Evolutionary conservation across 176 grass and related monocot species (phyloP).

Genomic region (Oryza longistaminata): DNA sequence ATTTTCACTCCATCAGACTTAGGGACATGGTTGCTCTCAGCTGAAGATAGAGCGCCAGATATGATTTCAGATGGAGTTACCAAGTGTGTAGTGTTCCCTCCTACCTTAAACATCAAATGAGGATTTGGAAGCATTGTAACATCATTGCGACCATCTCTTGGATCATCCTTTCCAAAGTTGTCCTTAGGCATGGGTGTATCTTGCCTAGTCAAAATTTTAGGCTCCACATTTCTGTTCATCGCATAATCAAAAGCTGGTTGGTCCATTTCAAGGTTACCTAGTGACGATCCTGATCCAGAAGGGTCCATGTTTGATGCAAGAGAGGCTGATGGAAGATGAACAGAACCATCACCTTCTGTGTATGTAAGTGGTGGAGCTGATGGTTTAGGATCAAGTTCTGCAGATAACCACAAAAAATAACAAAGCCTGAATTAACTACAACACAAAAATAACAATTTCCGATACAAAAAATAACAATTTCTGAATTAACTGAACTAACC

Average conservation of each 20-base stretch:
- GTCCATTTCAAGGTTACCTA: conserved; percentile 53
- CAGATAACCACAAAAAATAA: conserved; percentile 47
- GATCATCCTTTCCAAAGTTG: conserved; percentile 49
- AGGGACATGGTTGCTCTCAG: conserved; percentile 47
- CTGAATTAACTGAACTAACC: conserved; percentile 38
- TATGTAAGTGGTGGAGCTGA: conserved; percentile 63
- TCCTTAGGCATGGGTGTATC: conserved; percentile 59
- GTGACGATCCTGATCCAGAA: conserved; percentile 52
- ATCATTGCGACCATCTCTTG: conserved; percentile 51
- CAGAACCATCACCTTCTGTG: conserved; percentile 54
- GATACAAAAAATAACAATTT: conserved; percentile 29
- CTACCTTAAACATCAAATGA: conserved; percentile 71
- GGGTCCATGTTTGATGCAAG: conserved; percentile 52
- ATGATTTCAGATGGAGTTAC: conserved; percentile 98
- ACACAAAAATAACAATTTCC: conserved; percentile 30
- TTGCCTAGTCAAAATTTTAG: conserved; percentile 48
- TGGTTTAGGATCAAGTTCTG: conserved; percentile 69
- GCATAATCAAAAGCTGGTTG: conserved; percentile 50
- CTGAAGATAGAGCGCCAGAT: conserved; percentile 68
- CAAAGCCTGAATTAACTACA: conserved; percentile 39
- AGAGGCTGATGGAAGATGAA: conserved; percentile 46
- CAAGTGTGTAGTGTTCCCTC: conserved; percentile 71
- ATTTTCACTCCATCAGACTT: conserved; percentile 55
- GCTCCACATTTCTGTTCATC: conserved; percentile 38
- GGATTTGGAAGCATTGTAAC: conserved; percentile 59